Evolutionary conservation across 2,329 filamentous ascomycete genomes (phyloP).

Genomic region (Teratosphaeria nubilosa): DNA sequence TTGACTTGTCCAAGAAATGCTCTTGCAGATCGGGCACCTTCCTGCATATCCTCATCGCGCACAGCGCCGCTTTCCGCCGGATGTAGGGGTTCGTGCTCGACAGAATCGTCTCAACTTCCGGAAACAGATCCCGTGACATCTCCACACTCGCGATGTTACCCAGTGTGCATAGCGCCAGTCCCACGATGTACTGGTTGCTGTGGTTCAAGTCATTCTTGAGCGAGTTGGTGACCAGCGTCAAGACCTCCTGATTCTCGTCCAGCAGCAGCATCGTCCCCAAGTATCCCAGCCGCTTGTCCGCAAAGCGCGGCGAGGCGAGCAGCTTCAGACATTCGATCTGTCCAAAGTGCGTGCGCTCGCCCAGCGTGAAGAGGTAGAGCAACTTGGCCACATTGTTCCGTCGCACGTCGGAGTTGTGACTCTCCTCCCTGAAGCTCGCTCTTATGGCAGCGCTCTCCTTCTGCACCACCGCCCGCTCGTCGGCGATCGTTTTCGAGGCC

Average conservation of each 20-base stretch:
- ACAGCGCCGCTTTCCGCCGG: constrained; percentile 90
- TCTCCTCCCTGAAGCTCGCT: constrained; percentile 96
- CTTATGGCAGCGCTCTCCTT: constrained; percentile 98
- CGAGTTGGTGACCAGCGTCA: constrained; percentile 95
- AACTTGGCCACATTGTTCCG: constrained; percentile 99
- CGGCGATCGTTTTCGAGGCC: constrained; percentile 96
- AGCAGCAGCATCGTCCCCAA: constrained; percentile 90
- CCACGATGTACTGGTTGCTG: constrained; percentile 96
- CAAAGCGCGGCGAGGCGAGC: constrained; percentile 89
- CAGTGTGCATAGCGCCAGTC: constrained; percentile 87
- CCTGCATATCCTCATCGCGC: constrained; percentile 95
- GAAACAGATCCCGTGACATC: constrained; percentile 95
- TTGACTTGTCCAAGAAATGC: constrained; percentile 91
- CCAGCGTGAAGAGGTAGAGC: constrained; percentile 93
- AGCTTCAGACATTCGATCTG: constrained; percentile 99
- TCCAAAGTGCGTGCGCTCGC: constrained; percentile 94
- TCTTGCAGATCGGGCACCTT: constrained; percentile 97
- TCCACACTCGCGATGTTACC: constrained; percentile 97
- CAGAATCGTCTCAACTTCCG: constrained; percentile 85
- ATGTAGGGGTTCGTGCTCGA: constrained; percentile 98
- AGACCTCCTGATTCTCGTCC: constrained; percentile 96
- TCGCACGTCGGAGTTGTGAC: constrained; percentile 78
- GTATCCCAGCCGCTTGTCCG: constrained; percentile 93
- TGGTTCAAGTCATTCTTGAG: constrained; percentile 89
- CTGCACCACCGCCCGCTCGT: constrained; percentile 95